Evolutionary conservation across 768 basidiomycete species (phyloP).

Genomic region (Leccinum barrowsii): DNA sequence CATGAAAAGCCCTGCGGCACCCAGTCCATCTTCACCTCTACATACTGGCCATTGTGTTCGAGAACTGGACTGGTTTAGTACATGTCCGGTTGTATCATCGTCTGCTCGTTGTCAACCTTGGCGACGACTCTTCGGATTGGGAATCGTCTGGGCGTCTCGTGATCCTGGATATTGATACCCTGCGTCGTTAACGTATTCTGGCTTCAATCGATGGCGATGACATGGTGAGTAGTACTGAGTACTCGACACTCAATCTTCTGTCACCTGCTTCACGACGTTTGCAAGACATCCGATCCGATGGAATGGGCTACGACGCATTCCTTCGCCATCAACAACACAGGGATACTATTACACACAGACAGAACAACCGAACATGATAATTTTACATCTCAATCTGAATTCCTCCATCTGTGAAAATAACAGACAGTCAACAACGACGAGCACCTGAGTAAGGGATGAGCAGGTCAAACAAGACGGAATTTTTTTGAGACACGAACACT

Average conservation of each 20-base stretch:
- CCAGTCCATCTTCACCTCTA: background rate
- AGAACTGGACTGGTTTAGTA: conserved; percentile 1
- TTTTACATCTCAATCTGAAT: background rate
- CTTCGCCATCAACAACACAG: background rate
- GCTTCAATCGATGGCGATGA: background rate
- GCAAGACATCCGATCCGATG: background rate
- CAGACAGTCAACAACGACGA: background rate
- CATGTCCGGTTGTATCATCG: conserved; percentile 6
- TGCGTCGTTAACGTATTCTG: conserved; percentile 3
- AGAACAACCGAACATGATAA: background rate
- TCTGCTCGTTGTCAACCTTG: conserved; percentile 7
- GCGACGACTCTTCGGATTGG: conserved; percentile 3
- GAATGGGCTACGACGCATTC: background rate
- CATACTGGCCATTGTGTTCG: background rate
- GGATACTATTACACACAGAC: background rate
- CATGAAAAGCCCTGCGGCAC: background rate
- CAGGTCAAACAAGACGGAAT: no score
- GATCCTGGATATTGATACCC: conserved; percentile 1
- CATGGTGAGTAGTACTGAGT: no score
- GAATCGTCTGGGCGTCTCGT: background rate
- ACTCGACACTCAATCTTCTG: no score
- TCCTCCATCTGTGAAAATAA: background rate
- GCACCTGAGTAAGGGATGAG: background rate
- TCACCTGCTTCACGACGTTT: background rate
- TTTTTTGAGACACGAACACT: background rate